Evolutionary conservation across 192 early-diverging fungal species (phyloP), one percentile per base, ranked within the genome.

Genomic region (Fimicolochytrium jonesii): DNA sequence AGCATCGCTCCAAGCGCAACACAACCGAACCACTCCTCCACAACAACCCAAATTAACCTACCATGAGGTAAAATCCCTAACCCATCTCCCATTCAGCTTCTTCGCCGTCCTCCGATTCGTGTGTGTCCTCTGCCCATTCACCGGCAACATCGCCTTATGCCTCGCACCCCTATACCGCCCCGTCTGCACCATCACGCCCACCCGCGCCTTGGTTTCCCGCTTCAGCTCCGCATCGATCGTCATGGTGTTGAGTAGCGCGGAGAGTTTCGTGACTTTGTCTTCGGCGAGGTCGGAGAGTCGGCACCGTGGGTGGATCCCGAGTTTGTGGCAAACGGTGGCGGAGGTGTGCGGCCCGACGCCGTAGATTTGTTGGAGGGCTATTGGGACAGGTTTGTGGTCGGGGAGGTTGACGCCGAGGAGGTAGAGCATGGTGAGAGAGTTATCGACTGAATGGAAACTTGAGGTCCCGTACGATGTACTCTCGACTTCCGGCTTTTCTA

Each of bases 351-450:
- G 80, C 15, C 95, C 95, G 64, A 98, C 89, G 23, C 95, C 95
- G 66, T 94, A 94, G 66, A 98, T 93, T 44, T 88, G 86, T 52
- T 84, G 84, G 17, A 93, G 81, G 34, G 89, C 88, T n/a, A 90
- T 87, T 0, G 81, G 79, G 52, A 93, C 90, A 28, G 88, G 63
- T 77, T 93, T 93, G 46, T 85, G 72, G 80, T 96, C 94, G 20
- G 94, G 94, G 39, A 96, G 80, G 76, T 96, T 96, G 61, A 96
- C 90, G 63, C 94, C 94, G 46, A 96, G 83, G 58, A 96, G 75
- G 76, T 92, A 91, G 71, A 96, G 74, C 88, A 91, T 91, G 23
- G 59, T 34, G 61, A n/a, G 32, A 26, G 53, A 39, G 37, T 9
- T 9, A 39, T 39, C 37, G n/a, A n/a, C n/a, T n/a, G n/a, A n/a